Percentiles rank a stretch among this genome's conserved stretches.
Evolutionary conservation across 2,329 filamentous ascomycete species (phyloP).

Genomic region (Fusarium chuoi): DNA sequence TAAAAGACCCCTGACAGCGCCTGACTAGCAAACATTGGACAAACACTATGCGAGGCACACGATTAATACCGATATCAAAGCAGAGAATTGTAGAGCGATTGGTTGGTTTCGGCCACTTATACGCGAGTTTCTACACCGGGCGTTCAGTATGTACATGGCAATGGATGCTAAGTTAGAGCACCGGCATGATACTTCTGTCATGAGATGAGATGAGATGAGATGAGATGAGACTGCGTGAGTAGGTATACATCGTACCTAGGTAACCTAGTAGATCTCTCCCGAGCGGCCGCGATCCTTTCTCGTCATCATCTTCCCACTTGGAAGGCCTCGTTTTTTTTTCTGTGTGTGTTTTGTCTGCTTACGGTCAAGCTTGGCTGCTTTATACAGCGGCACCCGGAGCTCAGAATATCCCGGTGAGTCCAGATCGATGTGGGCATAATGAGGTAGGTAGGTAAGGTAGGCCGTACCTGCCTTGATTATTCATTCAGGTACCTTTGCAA

Average conservation of each 20-base stretch:
- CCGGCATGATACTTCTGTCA: constrained; percentile 33
- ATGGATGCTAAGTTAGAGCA: not conserved
- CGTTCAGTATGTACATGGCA: constrained; percentile 13
- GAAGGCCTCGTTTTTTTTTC: constrained; percentile 33
- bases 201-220: constrained; percentile 28
- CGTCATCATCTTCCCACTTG: constrained; percentile 27
- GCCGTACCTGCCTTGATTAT: not conserved
- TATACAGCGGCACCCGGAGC: constrained; percentile 14
- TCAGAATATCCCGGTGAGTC: not conserved
- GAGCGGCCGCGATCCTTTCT: constrained; percentile 25
- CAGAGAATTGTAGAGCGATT: constrained; percentile 33
- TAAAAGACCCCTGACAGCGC: constrained; percentile 25
- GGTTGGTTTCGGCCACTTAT: constrained; percentile 20
- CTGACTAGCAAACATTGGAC: constrained; percentile 43
- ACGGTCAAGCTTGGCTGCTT: not conserved
- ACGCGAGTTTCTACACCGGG: constrained; percentile 14
- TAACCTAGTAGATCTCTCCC: constrained; percentile 10
- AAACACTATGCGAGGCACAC: constrained; percentile 14
- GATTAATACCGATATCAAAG: not conserved
- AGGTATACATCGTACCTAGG: not conserved
- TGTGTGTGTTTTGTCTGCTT: not conserved
- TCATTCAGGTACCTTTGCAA: constrained; percentile 15
- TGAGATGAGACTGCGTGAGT: not conserved
- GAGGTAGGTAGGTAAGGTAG: not conserved
- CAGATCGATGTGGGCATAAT: constrained; percentile 2